Base-by-base conservation (phyloP, 2,329 filamentous ascomycete species). In the Fusarium guadeloupense region DNA sequence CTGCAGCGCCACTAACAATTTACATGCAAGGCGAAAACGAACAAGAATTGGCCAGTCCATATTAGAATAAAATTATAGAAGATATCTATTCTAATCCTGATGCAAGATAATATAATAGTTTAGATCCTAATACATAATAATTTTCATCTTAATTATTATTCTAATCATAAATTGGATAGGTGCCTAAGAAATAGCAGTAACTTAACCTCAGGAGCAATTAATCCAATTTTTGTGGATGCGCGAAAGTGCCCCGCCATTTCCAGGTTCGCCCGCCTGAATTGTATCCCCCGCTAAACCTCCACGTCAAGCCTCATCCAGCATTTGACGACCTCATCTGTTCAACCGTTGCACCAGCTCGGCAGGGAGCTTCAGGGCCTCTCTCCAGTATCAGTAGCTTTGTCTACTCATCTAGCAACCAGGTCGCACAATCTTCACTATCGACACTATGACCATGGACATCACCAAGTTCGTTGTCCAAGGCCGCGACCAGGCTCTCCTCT, bases 401-500 rank as follows among this genome's bases (percentile, higher is more conserved):
- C 26, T 51, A 21, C 30, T 12, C 20, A 52, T 47, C 48, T 21
- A 39, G 21, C 7, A 41, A 12, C 33, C 10, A 20, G 33, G 23
- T 41, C 19, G 14, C 8, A 16, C 13, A 31, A 13, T 35, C 43
- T n/a, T 34, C 51, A 26, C 34, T 10, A 25, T 43, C 45, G 37
- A 20, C 9, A 30, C 8, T 37, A 38, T 21, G 50, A 34, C 54
- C 59, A 97, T 98, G 94, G 92, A 97, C 64, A 92, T 98, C 76
- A 98, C 95, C 52, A 86, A 86, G 67, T 93, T 92, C 64, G 81
- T 98, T 67, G 85, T 93, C 71, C 86, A 88, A 47, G 88, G 90
- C 65, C 85, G 95, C 62, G 91, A 96, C 74, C 86, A 91, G 71
- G 92, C 92, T 31, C 88, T 97, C 45, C 85, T 96, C 25, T 88